Percentiles rank a stretch among this genome's conserved stretches.
phyloP scores from a whole-genome alignment of 148 eudicot genomes.

The Suaeda aralocaspica region DNA sequence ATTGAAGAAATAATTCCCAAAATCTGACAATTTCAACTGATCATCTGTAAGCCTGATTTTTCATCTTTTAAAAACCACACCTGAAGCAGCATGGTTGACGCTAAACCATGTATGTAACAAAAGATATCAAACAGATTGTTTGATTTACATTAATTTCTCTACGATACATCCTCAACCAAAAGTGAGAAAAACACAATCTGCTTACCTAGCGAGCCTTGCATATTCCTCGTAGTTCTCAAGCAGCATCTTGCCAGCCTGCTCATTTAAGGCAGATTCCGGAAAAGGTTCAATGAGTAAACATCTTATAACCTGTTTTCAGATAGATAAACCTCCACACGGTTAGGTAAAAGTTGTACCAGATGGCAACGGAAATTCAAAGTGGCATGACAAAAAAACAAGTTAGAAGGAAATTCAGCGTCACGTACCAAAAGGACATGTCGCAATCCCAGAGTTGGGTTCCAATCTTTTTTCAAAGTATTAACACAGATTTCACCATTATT shows the following conservation, averaged over 20 bases:
- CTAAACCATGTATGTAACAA: no score
- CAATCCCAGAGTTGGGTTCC: no score
- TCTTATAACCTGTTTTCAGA: constrained; percentile 65
- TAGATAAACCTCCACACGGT: not conserved
- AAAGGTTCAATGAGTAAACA: constrained; percentile 93
- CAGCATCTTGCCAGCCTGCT: constrained; percentile 96
- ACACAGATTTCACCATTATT: no score
- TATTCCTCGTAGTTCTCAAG: constrained; percentile 94
- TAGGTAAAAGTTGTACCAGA: not conserved
- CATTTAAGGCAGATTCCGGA: constrained; percentile 95
- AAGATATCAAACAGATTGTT: no score
- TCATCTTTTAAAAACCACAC: no score
- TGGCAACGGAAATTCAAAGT: no score
- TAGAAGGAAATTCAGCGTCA: not conserved
- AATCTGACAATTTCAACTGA: no score
- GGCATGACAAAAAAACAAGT: not conserved
- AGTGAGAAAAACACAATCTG: not conserved
- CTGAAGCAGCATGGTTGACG: no score
- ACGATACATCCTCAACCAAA: not conserved
- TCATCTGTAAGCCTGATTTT: no score
- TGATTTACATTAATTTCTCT: no score
- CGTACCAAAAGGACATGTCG: constrained; percentile 70
- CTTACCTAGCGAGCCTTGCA: constrained; percentile 83
- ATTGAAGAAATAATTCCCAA: no score
- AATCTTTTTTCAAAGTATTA: no score